Base-by-base conservation (phyloP, 371 early-diverging fungal species). In the Funneliformis caledonium region DNA sequence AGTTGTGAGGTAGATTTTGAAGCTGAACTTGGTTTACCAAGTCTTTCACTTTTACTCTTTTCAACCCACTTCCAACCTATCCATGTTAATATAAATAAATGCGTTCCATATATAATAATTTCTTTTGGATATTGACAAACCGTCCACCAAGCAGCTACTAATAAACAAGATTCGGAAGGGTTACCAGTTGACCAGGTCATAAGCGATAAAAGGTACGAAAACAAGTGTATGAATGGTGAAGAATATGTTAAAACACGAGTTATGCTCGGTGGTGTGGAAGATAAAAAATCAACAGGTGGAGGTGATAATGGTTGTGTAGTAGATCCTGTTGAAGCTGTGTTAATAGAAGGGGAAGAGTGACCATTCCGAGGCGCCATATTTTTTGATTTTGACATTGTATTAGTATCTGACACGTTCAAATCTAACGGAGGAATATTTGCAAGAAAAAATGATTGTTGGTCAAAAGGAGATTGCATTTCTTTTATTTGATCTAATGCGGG, bases 121-220 rank as follows among this genome's bases (percentile, higher is more conserved):
- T 82, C 73, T 61, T 80, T 82, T 43, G 85, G 80, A 31, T 82
- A 85, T 48, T 85, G 82, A 37, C 86, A 86, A 56, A 85, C 45
- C 31, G 83, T 81, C 86, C 86, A 86, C 86, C 86, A 86, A 48
- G 82, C 81, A 47, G 85, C 84, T 70, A 86, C 80, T 12, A 86
- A 67, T 43, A 86, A 78, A 26, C 85, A 84, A 75, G 85, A 85
- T 80, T 85, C 85, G 60, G 83, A 81, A 4, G 85, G 82, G 45
- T 83, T 85, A 74, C 78, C 81, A 4, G 86, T 82, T 9, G 84
- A 78, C 86, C 86, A 86, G 1, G 86, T 85, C 22, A 85, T 26
- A 42, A 86, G 82, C 26, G 83, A 83, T 31, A 86, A 73, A 47
- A 86, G 62, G 2, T 82, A 79, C 52, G 84, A 84, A 50, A 84